Evolutionary conservation across 2,329 filamentous ascomycete genomes (phyloP), one percentile per base, ranked within the genome.

Genomic region (Ascochyta lentis): DNA sequence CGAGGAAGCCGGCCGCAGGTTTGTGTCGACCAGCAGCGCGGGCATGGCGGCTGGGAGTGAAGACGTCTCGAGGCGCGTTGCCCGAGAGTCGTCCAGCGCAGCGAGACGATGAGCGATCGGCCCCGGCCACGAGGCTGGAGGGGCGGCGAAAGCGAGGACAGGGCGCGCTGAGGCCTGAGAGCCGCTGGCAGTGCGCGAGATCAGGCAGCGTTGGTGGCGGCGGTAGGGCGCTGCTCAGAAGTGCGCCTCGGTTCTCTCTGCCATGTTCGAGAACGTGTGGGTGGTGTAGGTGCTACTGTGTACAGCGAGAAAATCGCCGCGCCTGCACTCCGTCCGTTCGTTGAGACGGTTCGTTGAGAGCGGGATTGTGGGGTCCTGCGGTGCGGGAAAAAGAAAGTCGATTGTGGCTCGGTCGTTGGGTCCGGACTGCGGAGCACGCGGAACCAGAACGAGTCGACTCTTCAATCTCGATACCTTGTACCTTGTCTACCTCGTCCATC

Each of bases 1-100:
- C 54, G 67, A 69, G 16, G 68, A 69, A 31, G 56, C 46, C 22
- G 66, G 63, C 24, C 59, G 61, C 34, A 67, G 52, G 49, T 63
- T 68, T 38, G 67, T 72, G 58, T 70, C 65, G 53, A 72, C 66
- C 59, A 72, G 56, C 60, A 75, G 70, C 51, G 73, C 73, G 54
- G 73, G 73, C 74, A 76, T 76, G 68, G 64, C 68, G 67, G 60
- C 63, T 37, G 67, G 64, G 54, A 60, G 58, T 49, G 54, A 58
- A 53, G 49, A 59, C 57, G 59, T 59, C 61, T 52, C 56, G 43
- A 60, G 60, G 59, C 61, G 54, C 53, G 46, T 46, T 43, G 61
- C 63, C 58, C 56, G 49, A 60, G 57, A 60, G 64, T 48, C 45
- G 26, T 27, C 26, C 59, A 51, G 54, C 48, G 57, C 50, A 23